Conservation (phyloP, 257 asterid species). For the Galeopsis tetrahit region DNA sequence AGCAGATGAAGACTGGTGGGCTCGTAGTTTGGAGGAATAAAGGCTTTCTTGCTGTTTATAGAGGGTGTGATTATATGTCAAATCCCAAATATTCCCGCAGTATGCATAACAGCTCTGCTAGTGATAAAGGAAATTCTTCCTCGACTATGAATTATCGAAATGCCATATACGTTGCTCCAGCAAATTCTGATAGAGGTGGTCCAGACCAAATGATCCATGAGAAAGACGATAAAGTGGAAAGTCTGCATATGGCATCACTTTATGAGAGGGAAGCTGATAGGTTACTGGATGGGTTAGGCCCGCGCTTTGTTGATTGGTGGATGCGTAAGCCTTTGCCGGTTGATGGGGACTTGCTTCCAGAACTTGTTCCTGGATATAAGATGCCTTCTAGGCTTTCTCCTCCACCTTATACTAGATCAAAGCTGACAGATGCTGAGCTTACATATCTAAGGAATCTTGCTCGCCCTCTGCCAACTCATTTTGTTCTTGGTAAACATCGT, state of each 20-base stretch:
- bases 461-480: conserved; percentile 83
- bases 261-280: conserved; percentile 86
- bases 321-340: conserved; percentile 88
- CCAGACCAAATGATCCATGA: conserved; percentile 38
- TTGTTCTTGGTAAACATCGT: conserved; percentile 71
- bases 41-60: conserved; percentile 78
- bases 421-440: conserved; percentile 77
- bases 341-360: conserved; percentile 90
- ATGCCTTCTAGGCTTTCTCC: conserved; percentile 76
- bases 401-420: conserved; percentile 69
- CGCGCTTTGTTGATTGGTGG: conserved; percentile 98
- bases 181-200: conserved; percentile 36
- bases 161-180: conserved; percentile 30
- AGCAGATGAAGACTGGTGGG: conserved; percentile 88
- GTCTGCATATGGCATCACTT: conserved; percentile 48
- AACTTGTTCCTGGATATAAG: conserved; percentile 70
- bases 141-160: conserved; percentile 26
- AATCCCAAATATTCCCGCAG: conserved; percentile 27
- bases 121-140: conserved; percentile 38
- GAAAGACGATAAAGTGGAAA: conserved; percentile 44
- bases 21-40: conserved; percentile 72
- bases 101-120: conserved; percentile 29
- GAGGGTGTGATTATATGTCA: conserved; percentile 56
- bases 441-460: conserved; percentile 85
- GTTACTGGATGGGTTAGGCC: conserved; percentile 86